Conservation (phyloP, 2,329 filamentous ascomycete genomes). For the Neurospora sp. region DNA sequence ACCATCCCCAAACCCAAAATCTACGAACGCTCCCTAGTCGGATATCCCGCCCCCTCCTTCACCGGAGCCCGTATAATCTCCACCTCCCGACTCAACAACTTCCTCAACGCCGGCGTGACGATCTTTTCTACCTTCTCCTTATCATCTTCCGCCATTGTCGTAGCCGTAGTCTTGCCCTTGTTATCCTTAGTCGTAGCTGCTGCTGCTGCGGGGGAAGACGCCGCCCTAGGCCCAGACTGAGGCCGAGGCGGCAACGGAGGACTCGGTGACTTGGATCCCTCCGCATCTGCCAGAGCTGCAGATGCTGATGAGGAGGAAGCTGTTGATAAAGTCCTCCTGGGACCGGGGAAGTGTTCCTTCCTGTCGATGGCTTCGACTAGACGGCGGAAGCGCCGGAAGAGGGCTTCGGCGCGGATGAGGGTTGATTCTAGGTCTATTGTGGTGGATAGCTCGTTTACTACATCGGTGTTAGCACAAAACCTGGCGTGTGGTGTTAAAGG, state of each 20-base stretch:
- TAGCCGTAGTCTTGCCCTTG: neutral
- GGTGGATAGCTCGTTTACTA: constrained; percentile 84
- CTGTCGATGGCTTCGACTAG: constrained; percentile 88
- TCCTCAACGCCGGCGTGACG: constrained; percentile 48
- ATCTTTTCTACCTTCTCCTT: constrained; percentile 30
- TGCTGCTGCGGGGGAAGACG: neutral
- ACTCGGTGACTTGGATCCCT: neutral
- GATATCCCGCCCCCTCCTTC: constrained; percentile 17
- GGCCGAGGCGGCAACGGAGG: neutral
- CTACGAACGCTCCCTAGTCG: neutral
- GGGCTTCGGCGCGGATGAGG: constrained; percentile 74
- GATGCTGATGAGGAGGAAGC: neutral
- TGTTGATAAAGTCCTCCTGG: constrained; percentile 2
- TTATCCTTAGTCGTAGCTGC: neutral
- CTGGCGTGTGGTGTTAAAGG: neutral
- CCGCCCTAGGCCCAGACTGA: neutral
- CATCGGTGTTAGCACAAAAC: neutral
- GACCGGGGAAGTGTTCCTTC: constrained; percentile 51
- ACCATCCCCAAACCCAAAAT: neutral
- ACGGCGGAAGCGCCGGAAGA: constrained; percentile 81
- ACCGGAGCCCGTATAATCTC: constrained; percentile 30
- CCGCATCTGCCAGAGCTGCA: neutral
- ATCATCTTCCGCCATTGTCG: constrained; percentile 5
- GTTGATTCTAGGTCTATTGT: constrained; percentile 86
- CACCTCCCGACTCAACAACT: constrained; percentile 39